Evolutionary conservation across 176 grass and related monocot genomes (phyloP).

Genomic region (Bonia amplexicaulis): DNA sequence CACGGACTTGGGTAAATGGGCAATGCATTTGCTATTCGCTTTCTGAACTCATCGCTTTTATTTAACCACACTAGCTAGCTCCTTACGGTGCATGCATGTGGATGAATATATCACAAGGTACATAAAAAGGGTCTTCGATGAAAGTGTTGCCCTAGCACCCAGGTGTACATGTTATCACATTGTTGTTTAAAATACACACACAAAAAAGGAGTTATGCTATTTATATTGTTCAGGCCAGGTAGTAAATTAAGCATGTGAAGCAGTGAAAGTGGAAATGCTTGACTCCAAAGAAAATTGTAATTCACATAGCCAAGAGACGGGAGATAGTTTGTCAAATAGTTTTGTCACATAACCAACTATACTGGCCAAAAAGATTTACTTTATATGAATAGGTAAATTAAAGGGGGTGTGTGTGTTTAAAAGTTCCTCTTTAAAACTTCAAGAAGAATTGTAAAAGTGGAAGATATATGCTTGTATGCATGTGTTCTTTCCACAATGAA

Average conservation of each 20-base stretch:
- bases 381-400: slow-evolving; percentile 1
- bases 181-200: not conserved
- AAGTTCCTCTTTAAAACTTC: not conserved
- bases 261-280: not conserved
- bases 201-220: not conserved
- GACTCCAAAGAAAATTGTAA: not conserved
- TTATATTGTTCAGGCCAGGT: slow-evolving; percentile 7
- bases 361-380: not conserved
- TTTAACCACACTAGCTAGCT: not conserved
- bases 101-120: not conserved
- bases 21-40: not conserved
- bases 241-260: not conserved
- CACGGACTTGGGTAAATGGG: not conserved
- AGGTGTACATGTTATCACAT: slow-evolving; percentile 3
- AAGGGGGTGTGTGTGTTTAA: not conserved
- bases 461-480: not conserved
- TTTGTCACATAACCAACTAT: too few relatives aligned
- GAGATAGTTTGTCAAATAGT: not conserved
- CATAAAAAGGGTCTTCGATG: not conserved
- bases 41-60: not conserved
- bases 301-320: slow-evolving; percentile 13
- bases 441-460: not conserved
- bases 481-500: not conserved
- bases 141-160: not conserved
- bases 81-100: not conserved